Percentiles rank a stretch among this genome's conserved stretches.
Evolutionary conservation across 140 eudicot species (phyloP).

Genomic region (Stevia rebaudiana): DNA sequence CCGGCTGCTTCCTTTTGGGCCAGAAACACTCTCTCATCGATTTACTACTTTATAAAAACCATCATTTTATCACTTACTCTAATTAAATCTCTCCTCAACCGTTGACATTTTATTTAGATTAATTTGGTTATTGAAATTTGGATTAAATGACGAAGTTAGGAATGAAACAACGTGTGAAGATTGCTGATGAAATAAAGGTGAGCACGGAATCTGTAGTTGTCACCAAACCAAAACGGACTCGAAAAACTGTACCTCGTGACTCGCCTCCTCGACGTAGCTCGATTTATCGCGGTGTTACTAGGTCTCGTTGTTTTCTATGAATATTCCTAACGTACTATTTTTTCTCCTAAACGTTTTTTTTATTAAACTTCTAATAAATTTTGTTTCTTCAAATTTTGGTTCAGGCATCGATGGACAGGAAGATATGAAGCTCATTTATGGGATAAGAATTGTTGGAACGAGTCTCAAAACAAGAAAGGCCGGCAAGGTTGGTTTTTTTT

Average conservation of each 20-base stretch:
- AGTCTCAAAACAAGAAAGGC: slow-evolving; percentile 85
- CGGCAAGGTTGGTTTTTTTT: slow-evolving; percentile 55
- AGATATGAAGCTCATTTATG: slow-evolving; percentile 90
- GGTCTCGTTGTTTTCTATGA: slow-evolving; percentile 25
- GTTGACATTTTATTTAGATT: slow-evolving; percentile 14
- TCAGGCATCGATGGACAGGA: slow-evolving; percentile 91
- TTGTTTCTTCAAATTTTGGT: not conserved
- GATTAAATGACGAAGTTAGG: slow-evolving; percentile 45
- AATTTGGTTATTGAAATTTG: not conserved
- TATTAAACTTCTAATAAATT: not conserved
- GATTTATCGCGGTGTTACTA: slow-evolving; percentile 80
- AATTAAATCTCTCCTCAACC: slow-evolving; percentile 17
- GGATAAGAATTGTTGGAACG: slow-evolving; percentile 94
- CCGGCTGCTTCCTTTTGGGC: slow-evolving; percentile 41
- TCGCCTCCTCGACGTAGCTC: slow-evolving; percentile 91
- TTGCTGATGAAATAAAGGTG: slow-evolving; percentile 23
- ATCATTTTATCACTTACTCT: slow-evolving; percentile 39
- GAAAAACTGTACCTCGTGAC: slow-evolving; percentile 76
- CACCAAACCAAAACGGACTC: slow-evolving; percentile 50
- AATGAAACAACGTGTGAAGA: slow-evolving; percentile 40
- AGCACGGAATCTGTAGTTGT: slow-evolving; percentile 20
- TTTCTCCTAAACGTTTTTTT: not conserved
- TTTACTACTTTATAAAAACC: slow-evolving; percentile 38
- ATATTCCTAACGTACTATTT: not conserved
- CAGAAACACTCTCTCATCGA: slow-evolving; percentile 10